Conservation (phyloP, 805 yeast genomes). For the Yamadazyma sp. region DNA sequence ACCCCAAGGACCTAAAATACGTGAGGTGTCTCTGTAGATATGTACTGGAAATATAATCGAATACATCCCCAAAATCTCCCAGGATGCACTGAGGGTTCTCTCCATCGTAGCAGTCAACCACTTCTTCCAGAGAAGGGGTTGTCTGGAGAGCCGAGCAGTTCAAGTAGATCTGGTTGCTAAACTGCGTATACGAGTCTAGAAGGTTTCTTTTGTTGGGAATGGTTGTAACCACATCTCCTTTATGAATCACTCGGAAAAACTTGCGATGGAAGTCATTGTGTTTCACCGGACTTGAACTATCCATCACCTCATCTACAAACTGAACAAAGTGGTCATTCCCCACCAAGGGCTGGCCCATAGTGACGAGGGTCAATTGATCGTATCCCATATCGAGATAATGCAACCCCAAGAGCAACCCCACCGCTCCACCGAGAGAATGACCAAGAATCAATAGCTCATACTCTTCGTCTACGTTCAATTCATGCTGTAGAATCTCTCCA, state of each 20-base stretch:
- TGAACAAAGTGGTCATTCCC: conserved; percentile 39
- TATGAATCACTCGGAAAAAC: conserved; percentile 27
- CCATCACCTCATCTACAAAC: conserved; percentile 37
- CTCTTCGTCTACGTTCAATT: conserved; percentile 19
- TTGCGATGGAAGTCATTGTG: conserved; percentile 23
- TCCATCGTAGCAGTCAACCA: conserved; percentile 33
- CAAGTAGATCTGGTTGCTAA: conserved; percentile 39
- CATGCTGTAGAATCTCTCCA: conserved; percentile 23
- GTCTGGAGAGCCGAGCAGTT: conserved; percentile 28
- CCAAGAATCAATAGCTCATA: conserved; percentile 28
- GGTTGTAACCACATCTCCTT: conserved; percentile 25
- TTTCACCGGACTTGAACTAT: conserved; percentile 22
- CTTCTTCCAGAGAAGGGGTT: conserved; percentile 26
- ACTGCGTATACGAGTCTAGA: conserved; percentile 28
- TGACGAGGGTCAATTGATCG: conserved; percentile 30
- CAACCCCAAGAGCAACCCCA: conserved; percentile 36
- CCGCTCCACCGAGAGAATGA: conserved; percentile 44
- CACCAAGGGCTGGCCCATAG: conserved; percentile 46
- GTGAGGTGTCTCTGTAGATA: conserved; percentile 35
- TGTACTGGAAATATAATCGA: conserved; percentile 15
- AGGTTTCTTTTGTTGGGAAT: conserved; percentile 27
- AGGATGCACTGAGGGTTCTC: conserved; percentile 29
- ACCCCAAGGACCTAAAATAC: conserved; percentile 38
- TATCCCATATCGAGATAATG: conserved; percentile 36
- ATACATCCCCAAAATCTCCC: conserved; percentile 24